A percentile compares a stretch with the other conserved stretches of the same genome.
Conservation (phyloP, 2,329 filamentous ascomycete species). For the Westerdykella ornata region DNA sequence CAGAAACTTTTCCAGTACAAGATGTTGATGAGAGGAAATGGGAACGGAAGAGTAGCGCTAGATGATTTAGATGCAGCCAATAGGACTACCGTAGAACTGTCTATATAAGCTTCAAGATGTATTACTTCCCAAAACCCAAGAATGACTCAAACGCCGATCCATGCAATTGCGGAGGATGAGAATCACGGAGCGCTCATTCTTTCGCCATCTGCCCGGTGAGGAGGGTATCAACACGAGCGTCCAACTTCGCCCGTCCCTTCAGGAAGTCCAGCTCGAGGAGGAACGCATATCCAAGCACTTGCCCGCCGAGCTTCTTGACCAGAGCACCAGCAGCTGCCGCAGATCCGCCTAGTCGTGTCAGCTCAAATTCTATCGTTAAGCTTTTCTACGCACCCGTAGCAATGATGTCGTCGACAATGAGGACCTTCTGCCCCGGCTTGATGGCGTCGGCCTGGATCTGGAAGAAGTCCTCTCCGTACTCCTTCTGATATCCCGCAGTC, state of each 20-base stretch:
- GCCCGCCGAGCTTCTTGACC: slow-evolving; percentile 76
- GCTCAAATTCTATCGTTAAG: neutral
- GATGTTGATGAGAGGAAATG: no score
- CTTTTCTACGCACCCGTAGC: slow-evolving; percentile 68
- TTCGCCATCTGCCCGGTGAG: slow-evolving; percentile 55
- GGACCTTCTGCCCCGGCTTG: slow-evolving; percentile 76
- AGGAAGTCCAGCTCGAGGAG: slow-evolving; percentile 93
- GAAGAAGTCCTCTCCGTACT: slow-evolving; percentile 92
- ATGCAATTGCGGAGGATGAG: slow-evolving; percentile 11
- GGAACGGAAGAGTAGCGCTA: no score
- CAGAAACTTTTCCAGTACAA: neutral
- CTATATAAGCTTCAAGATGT: neutral
- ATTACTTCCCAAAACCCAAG: neutral
- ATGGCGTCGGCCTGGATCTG: slow-evolving; percentile 89
- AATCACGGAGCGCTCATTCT: slow-evolving; percentile 3
- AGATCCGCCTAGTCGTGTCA: slow-evolving; percentile 63
- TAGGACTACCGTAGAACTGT: no score
- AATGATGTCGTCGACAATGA: slow-evolving; percentile 97
- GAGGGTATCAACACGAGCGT: slow-evolving; percentile 75
- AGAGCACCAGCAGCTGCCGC: slow-evolving; percentile 81
- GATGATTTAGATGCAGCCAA: no score
- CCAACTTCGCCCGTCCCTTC: slow-evolving; percentile 83
- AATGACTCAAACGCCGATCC: slow-evolving; percentile 13
- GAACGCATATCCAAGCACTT: slow-evolving; percentile 85
- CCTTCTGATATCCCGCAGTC: slow-evolving; percentile 84